Evolutionary conservation across 2,329 filamentous ascomycete species (phyloP).

Genomic region (Penicillium thymicola): DNA sequence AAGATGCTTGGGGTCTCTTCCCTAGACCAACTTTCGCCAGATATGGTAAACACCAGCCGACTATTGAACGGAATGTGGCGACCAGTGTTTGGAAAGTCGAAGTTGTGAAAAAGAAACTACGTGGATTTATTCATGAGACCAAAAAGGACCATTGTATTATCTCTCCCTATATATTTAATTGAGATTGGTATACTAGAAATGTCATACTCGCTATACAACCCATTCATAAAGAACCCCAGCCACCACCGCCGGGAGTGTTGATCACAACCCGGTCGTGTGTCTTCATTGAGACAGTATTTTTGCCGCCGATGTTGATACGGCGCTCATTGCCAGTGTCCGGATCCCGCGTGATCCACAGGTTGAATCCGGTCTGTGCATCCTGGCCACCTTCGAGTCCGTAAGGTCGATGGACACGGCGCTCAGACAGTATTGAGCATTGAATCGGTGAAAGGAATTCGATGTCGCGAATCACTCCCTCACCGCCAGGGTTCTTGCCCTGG

Average conservation of each 20-base stretch:
- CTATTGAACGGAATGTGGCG: slow-evolving; percentile 21
- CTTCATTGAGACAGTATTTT: slow-evolving; percentile 60
- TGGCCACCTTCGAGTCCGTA: slow-evolving; percentile 82
- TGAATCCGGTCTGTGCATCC: slow-evolving; percentile 73
- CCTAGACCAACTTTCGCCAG: slow-evolving; percentile 13
- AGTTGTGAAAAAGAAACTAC: neutral
- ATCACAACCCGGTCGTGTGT: slow-evolving; percentile 61
- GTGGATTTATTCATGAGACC: neutral
- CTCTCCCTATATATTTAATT: neutral
- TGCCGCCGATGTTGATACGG: slow-evolving; percentile 58
- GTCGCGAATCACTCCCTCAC: slow-evolving; percentile 74
- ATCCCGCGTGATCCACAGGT: slow-evolving; percentile 80
- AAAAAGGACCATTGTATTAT: neutral
- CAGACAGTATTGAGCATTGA: slow-evolving; percentile 75
- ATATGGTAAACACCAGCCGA: slow-evolving; percentile 18
- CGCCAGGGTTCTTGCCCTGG: slow-evolving; percentile 64
- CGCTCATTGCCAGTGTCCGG: slow-evolving; percentile 52
- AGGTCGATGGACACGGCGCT: slow-evolving; percentile 71
- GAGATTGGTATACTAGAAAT: neutral
- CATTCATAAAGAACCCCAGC: slow-evolving; percentile 31
- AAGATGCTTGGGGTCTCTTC: slow-evolving; percentile 21
- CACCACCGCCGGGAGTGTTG: slow-evolving; percentile 54
- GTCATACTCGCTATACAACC: neutral
- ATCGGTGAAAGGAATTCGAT: slow-evolving; percentile 81
- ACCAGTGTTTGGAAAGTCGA: slow-evolving; percentile 10